A percentile compares a stretch with the other conserved stretches of the same genome.
Conservation (phyloP, 495 filamentous ascomycete species). For the Cryomyces minteri region DNA sequence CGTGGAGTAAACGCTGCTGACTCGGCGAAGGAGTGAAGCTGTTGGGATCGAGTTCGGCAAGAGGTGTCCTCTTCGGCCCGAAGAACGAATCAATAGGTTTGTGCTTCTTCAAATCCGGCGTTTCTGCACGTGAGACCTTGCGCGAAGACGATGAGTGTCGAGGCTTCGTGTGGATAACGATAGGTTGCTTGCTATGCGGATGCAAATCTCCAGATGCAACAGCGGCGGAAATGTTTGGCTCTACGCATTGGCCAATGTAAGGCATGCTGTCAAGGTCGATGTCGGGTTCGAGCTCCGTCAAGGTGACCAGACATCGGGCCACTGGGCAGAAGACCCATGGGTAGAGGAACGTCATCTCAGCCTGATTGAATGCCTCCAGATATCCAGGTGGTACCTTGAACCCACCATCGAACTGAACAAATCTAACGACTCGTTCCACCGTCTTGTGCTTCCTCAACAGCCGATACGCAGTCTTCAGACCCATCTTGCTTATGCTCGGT, state of each 20-base stretch:
- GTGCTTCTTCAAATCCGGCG: conserved; percentile 35
- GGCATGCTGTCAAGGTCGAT: conserved; percentile 46
- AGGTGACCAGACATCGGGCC: conserved; percentile 46
- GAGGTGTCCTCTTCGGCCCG: conserved; percentile 52
- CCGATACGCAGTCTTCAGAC: conserved; percentile 82
- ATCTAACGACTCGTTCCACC: conserved; percentile 62
- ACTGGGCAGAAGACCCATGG: conserved; percentile 85
- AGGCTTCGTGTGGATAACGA: conserved; percentile 24
- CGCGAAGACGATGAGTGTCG: no score
- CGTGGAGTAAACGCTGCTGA: conserved; percentile 40
- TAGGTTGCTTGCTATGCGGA: conserved; percentile 67
- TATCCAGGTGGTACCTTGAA: conserved; percentile 64
- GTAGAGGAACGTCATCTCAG: conserved; percentile 82
- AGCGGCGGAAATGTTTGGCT: conserved; percentile 45
- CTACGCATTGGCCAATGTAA: conserved; percentile 60
- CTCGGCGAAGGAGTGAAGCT: conserved; percentile 54
- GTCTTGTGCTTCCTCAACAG: conserved; percentile 77
- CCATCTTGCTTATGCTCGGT: conserved; percentile 62
- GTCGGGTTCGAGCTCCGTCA: conserved; percentile 41
- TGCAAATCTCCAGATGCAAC: conserved; percentile 77
- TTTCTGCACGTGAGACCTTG: no score
- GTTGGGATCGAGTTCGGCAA: conserved; percentile 79
- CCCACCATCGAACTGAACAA: conserved; percentile 74
- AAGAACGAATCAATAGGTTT: conserved; percentile 65
- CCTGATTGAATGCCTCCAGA: conserved; percentile 56